Conservation (phyloP, 2,329 filamentous ascomycete species). For the Pezicula radicicola region DNA sequence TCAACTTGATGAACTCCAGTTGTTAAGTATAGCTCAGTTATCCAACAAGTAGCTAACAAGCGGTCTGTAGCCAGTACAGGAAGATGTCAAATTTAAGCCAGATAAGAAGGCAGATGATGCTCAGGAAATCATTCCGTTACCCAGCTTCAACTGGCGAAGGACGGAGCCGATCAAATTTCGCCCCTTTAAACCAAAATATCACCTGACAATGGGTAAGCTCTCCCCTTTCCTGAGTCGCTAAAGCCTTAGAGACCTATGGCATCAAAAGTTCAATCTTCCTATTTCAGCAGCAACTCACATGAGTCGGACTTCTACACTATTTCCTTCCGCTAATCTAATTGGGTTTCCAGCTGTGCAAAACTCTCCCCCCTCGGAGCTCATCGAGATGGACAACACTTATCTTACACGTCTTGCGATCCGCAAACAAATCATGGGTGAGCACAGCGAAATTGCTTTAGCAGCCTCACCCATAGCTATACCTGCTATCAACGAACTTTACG, state of each 20-base stretch:
- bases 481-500: slow-evolving; percentile 54
- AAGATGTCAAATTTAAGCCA: neutral
- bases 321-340: neutral
- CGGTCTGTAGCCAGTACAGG: neutral
- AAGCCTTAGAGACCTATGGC: neutral
- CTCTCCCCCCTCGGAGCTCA: slow-evolving; percentile 47
- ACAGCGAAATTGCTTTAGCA: slow-evolving; percentile 37
- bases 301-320: too few species aligned
- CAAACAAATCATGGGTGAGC: slow-evolving; percentile 38
- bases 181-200: slow-evolving; percentile 58
- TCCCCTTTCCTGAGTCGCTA: neutral
- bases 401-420: slow-evolving; percentile 47
- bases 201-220: slow-evolving; percentile 58
- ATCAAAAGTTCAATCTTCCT: neutral
- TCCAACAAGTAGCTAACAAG: neutral
- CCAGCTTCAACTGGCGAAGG: slow-evolving; percentile 46
- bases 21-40: neutral
- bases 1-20: too few species aligned
- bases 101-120: neutral
- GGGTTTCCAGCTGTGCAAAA: slow-evolving; percentile 45
- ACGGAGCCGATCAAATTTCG: slow-evolving; percentile 50
- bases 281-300: neutral
- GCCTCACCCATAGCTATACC: slow-evolving; percentile 33
- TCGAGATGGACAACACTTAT: slow-evolving; percentile 59
- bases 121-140: slow-evolving; percentile 31